These are phyloP conservation scores for Penicillium desertorum DNA, from an alignment of 495 filamentous ascomycete species.

Conservation along the genomic window DNA sequence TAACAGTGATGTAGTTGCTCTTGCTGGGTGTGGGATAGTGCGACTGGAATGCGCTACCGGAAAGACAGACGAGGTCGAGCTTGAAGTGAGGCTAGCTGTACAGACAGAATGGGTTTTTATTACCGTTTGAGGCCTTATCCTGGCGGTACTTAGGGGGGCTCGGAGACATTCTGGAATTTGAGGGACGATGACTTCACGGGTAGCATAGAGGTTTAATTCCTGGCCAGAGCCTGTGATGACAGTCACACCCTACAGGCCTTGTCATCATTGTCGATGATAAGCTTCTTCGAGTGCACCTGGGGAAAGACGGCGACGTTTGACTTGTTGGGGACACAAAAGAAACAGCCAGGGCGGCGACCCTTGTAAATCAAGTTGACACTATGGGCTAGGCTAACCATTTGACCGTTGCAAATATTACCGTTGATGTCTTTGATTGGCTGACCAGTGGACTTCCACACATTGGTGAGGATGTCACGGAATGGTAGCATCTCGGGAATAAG, in stretches of 20 bases:
- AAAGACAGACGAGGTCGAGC: slow-evolving; percentile 59
- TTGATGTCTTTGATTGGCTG: slow-evolving; percentile 43
- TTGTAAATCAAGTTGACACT: slow-evolving; percentile 58
- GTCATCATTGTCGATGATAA: slow-evolving; percentile 51
- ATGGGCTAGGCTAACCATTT: slow-evolving; percentile 54
- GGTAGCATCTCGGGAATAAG: slow-evolving; percentile 51
- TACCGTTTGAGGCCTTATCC: slow-evolving; percentile 50
- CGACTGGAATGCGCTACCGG: slow-evolving; percentile 60
- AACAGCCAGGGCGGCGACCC: slow-evolving; percentile 54
- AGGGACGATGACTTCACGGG: slow-evolving; percentile 47
- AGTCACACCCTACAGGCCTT: slow-evolving; percentile 38
- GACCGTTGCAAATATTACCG: slow-evolving; percentile 51
- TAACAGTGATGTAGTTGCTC: slow-evolving; percentile 48
- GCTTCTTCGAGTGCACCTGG: slow-evolving; percentile 47
- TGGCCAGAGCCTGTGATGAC: slow-evolving; percentile 45
- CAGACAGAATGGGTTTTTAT: slow-evolving; percentile 56
- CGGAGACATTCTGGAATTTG: slow-evolving; percentile 35
- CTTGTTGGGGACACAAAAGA: slow-evolving; percentile 52
- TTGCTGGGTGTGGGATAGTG: slow-evolving; percentile 50
- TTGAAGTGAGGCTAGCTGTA: slow-evolving; percentile 63
- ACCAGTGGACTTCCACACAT: slow-evolving; percentile 59
- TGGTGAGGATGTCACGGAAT: slow-evolving; percentile 55
- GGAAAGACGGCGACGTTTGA: slow-evolving; percentile 55
- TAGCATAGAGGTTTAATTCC: slow-evolving; percentile 37
- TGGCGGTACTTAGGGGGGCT: slow-evolving; percentile 52